Evolutionary conservation across 148 eudicot genomes (phyloP).

Genomic region (Silene latifolia): DNA sequence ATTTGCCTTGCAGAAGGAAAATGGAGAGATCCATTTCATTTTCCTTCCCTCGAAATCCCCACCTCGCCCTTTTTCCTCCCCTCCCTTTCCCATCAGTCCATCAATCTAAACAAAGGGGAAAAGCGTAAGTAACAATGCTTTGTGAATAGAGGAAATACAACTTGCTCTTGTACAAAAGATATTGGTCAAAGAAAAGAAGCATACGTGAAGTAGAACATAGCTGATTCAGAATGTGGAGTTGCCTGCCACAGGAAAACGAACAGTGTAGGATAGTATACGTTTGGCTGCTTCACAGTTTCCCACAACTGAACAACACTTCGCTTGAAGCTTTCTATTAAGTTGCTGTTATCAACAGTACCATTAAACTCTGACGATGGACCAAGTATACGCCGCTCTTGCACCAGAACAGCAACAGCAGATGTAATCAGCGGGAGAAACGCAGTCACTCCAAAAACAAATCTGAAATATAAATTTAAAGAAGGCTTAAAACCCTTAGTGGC

Average conservation of each 20-base stretch:
- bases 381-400: slow-evolving; percentile 61
- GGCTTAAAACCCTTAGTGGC: neutral
- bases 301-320: slow-evolving; percentile 57
- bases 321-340: slow-evolving; percentile 51
- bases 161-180: neutral
- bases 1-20: too few relatives aligned
- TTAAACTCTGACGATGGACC: slow-evolving; percentile 43
- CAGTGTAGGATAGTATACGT: slow-evolving; percentile 82
- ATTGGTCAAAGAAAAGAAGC: slow-evolving; percentile 21
- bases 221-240: slow-evolving; percentile 96
- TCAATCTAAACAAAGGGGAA: neutral
- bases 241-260: slow-evolving; percentile 98
- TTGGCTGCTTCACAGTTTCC: slow-evolving; percentile 82
- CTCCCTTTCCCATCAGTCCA: neutral
- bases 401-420: slow-evolving; percentile 91
- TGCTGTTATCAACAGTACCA: slow-evolving; percentile 26
- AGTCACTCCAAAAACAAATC: slow-evolving; percentile 95
- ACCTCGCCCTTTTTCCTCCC: neutral
- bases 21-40: too few relatives aligned
- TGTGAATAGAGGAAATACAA: neutral
- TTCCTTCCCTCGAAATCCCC: too few relatives aligned
- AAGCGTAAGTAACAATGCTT: neutral
- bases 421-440: slow-evolving; percentile 93
- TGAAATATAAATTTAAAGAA: slow-evolving; percentile 34
- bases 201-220: slow-evolving; percentile 93